Percentiles rank a stretch among this genome's conserved stretches.
phyloP scores from a whole-genome alignment of 495 filamentous ascomycete species.

The Mytilinidion resinicola region DNA sequence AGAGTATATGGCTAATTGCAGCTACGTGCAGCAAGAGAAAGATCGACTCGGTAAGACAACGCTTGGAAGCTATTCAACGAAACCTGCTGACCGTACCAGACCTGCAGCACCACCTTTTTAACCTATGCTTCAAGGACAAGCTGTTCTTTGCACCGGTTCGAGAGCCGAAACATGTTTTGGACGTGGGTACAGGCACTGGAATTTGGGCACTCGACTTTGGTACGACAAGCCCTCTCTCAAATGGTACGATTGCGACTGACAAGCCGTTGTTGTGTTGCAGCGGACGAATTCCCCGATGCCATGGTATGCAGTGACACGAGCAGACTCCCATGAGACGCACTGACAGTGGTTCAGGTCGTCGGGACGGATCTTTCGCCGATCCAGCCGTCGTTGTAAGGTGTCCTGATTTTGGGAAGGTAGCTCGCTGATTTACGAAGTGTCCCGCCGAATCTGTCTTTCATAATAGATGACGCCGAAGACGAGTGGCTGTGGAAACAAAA shows the following conservation, averaged over 20 bases:
- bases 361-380: constrained; percentile 50
- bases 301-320: not conserved
- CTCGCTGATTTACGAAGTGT: constrained; percentile 13
- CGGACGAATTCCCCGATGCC: constrained; percentile 27
- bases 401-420: constrained; percentile 8
- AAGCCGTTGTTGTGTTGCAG: constrained; percentile 4
- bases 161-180: constrained; percentile 31
- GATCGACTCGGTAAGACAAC: constrained; percentile 28
- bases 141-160: constrained; percentile 48
- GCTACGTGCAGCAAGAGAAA: constrained; percentile 27
- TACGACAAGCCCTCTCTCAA: not conserved
- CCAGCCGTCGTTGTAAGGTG: constrained; percentile 43
- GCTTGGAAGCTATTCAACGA: not conserved
- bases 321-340: constrained; percentile 4
- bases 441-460: constrained; percentile 49
- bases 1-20: constrained; percentile 1
- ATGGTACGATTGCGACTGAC: constrained; percentile 1
- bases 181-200: constrained; percentile 37
- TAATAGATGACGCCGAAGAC: constrained; percentile 51
- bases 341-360: constrained; percentile 26
- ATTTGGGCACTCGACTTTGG: constrained; percentile 37
- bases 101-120: constrained; percentile 57
- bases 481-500: constrained; percentile 46
- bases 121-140: constrained; percentile 45
- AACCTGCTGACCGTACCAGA: constrained; percentile 31